Evolutionary conservation across 2,329 filamentous ascomycete species (phyloP).

Genomic region (Trichoderma atroviride): DNA sequence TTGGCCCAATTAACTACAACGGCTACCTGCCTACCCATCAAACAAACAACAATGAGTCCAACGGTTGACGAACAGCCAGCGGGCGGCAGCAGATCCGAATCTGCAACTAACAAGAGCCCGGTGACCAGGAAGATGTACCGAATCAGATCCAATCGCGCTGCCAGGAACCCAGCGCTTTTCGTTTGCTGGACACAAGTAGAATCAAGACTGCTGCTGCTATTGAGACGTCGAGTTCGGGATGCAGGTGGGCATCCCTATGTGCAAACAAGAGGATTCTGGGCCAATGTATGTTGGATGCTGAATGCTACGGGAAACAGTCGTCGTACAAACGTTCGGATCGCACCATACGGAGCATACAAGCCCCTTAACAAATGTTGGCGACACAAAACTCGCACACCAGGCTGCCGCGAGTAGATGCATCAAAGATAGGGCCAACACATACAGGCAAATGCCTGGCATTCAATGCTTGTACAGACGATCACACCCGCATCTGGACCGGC

Average conservation of each 20-base stretch:
- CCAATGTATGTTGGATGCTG: background rate
- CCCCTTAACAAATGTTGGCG: background rate
- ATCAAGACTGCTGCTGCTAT: background rate
- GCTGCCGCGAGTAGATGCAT: background rate
- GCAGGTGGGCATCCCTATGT: background rate
- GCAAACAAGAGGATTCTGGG: background rate
- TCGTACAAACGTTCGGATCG: background rate
- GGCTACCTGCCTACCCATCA: background rate
- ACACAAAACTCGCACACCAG: background rate
- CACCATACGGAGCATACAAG: background rate
- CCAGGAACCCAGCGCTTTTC: background rate
- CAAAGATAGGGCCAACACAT: background rate
- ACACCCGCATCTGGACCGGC: background rate
- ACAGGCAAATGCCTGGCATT: background rate
- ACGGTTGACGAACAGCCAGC: background rate
- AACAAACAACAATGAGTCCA: background rate
- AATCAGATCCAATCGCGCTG: background rate
- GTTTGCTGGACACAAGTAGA: background rate
- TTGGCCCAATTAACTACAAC: background rate
- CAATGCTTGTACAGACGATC: background rate
- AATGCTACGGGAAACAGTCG: background rate
- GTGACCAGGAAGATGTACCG: background rate
- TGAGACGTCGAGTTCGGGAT: background rate
- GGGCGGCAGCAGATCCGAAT: conserved; percentile 4
- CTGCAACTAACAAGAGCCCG: background rate